A percentile compares a stretch with the other conserved stretches of the same genome.
phyloP scores from a whole-genome alignment of 371 early-diverging fungal genomes.

The Syncephalastrum contaminatum region DNA sequence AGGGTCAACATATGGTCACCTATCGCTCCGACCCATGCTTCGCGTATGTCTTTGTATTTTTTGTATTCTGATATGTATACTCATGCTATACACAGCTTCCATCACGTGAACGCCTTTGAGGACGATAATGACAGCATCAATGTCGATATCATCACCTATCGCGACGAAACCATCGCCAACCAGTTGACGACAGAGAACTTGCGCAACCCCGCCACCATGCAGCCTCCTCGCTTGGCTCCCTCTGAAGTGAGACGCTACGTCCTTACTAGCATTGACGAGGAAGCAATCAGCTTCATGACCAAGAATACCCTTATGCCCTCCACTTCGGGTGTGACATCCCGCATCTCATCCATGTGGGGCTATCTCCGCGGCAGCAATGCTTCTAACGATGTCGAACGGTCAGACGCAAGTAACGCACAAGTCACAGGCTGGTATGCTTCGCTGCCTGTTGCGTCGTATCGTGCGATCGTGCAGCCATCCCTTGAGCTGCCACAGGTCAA shows the following conservation, averaged over 20 bases:
- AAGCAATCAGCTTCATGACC: slow-evolving; percentile 13
- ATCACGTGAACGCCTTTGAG: slow-evolving; percentile 76
- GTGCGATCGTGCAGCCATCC: slow-evolving; percentile 23
- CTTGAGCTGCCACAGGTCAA: slow-evolving; percentile 72
- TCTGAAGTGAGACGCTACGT: slow-evolving; percentile 65
- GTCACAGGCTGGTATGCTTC: slow-evolving; percentile 20
- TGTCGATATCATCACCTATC: slow-evolving; percentile 67
- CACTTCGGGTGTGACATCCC: slow-evolving; percentile 23
- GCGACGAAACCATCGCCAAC: slow-evolving; percentile 59
- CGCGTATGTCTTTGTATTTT: slow-evolving; percentile 35
- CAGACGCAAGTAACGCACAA: not conserved
- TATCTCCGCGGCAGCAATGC: slow-evolving; percentile 18
- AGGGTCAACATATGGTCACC: slow-evolving; percentile 63
- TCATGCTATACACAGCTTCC: slow-evolving; percentile 41
- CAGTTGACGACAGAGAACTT: slow-evolving; percentile 58
- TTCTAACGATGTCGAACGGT: slow-evolving; percentile 11
- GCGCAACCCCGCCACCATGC: slow-evolving; percentile 44
- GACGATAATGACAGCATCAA: slow-evolving; percentile 61
- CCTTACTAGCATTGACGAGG: slow-evolving; percentile 30
- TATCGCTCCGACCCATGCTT: slow-evolving; percentile 64
- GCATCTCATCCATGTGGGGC: slow-evolving; percentile 30
- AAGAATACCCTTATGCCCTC: slow-evolving; percentile 29
- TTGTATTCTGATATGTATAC: not conserved
- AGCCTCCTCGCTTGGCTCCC: slow-evolving; percentile 37
- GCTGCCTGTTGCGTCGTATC: slow-evolving; percentile 28